Base-by-base conservation (phyloP, 768 basidiomycete genomes). In the Boletus subparvulus region DNA sequence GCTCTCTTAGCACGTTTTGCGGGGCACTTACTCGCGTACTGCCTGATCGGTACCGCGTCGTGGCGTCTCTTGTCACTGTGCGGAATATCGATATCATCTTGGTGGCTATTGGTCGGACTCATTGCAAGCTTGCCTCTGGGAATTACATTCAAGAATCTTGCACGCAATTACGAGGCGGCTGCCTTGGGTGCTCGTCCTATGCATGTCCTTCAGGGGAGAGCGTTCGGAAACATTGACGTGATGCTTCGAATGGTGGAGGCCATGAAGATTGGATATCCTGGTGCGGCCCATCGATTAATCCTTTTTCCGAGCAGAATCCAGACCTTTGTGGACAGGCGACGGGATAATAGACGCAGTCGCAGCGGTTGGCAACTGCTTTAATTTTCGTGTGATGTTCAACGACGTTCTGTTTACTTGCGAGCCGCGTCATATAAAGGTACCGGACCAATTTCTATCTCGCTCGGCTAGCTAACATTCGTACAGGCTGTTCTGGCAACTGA, bases 391-490 rank as follows among this genome's bases (percentile, higher is more conserved):
- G 17, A 57, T 83, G 58, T 83, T 78, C 72, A 69, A 73, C 6
- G 74, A 80, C 59, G 35, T 77, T 12, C 56, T 82, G 26, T 72
- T 83, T 40, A 85, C 83, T 3, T 71, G 72, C 0, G 76, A 73
- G 21, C 84, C 83, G 1, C 78, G 82, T 35, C 78, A 85, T 50
- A 78, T 85, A 66, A 84, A 86, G 60, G 71, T 71, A 5, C 9
- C 14, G 17, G 24, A 13, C 10, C 10, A 12, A 37, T 16, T 16
- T 21, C 4, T 9, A 5, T 24, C 40, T 16, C 0, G 7, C 17
- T 19, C 4, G 7, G 7, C 46, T 43, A 3, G n/a, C 54, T 55
- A 28, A 62, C 14, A 3, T 33, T 42, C 12, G 13, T 37, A 28
- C 43, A 72, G 66, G 63, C 75, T 4, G 81, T 85, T 17, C 69